Conservation (phyloP, 1,284 basidiomycete species). For the Cronartium ribicola region DNA sequence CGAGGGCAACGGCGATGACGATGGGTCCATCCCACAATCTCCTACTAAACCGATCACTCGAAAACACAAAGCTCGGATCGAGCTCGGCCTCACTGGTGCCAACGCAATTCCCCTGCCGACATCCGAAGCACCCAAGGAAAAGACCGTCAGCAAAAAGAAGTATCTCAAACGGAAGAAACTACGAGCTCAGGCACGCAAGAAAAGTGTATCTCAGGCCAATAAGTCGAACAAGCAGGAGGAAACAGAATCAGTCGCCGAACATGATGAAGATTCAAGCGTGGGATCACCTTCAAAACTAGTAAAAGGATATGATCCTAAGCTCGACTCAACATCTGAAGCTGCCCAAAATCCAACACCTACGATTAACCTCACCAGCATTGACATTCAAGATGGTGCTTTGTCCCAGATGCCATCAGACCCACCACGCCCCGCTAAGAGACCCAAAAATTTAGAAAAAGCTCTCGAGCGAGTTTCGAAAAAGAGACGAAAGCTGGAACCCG, state of each 20-base stretch:
- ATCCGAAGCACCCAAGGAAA: conserved; percentile 44
- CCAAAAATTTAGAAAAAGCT: conserved; percentile 30
- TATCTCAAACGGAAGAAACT: conserved; percentile 66
- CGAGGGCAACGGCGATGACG: neutral
- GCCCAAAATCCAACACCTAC: neutral
- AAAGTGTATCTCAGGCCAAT: conserved; percentile 52
- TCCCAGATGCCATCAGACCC: neutral
- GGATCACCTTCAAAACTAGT: too few relatives aligned
- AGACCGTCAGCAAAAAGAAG: conserved; percentile 62
- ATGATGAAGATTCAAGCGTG: neutral
- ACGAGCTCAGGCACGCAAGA: conserved; percentile 59
- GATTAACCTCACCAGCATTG: neutral
- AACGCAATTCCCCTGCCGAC: conserved; percentile 33
- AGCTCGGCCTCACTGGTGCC: conserved; percentile 31
- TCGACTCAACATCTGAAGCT: neutral
- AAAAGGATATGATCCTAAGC: neutral
- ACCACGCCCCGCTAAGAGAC: conserved; percentile 19
- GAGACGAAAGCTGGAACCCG: conserved; percentile 19
- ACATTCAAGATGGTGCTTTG: neutral
- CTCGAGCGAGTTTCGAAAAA: conserved; percentile 26
- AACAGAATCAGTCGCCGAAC: conserved; percentile 7
- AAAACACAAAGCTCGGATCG: conserved; percentile 32
- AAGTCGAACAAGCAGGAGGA: conserved; percentile 46
- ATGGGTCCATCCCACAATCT: neutral
- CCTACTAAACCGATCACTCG: conserved; percentile 9